These are phyloP conservation scores for Avena atlantica DNA, from an alignment of 176 grass and related monocot genomes.

Conservation along the genomic window DNA sequence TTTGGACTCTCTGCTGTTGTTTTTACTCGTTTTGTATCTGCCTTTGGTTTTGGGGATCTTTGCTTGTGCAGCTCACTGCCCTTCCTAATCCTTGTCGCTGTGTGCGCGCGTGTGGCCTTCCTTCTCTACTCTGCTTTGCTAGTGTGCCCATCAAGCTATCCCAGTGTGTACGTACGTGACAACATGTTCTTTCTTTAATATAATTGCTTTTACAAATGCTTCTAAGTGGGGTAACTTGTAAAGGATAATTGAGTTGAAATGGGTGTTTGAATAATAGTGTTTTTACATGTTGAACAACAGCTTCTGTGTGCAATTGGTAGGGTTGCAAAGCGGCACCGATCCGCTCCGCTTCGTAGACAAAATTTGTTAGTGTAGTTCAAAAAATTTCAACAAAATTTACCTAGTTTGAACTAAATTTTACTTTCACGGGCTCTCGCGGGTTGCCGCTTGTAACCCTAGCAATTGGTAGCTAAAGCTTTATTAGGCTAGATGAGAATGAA, in stretches of 20 bases:
- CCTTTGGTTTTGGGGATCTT: conserved; percentile 49
- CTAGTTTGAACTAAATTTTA: no score
- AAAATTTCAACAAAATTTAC: no score
- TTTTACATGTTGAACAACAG: neutral
- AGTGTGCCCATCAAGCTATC: conserved; percentile 34
- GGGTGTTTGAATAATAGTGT: conserved; percentile 1
- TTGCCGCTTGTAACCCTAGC: no score
- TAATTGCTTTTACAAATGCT: neutral
- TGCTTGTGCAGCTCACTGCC: conserved; percentile 38
- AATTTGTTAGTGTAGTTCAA: no score
- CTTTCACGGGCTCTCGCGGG: no score
- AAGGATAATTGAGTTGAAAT: conserved; percentile 1
- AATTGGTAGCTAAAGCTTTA: neutral
- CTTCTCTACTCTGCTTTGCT: neutral
- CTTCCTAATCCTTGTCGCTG: neutral
- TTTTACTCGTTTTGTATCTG: conserved; percentile 36
- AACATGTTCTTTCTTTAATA: neutral
- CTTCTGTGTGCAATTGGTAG: neutral
- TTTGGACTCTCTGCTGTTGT: conserved; percentile 8
- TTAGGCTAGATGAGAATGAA: neutral
- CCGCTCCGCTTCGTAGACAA: no score
- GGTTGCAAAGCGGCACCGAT: no score
- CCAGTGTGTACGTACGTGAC: neutral
- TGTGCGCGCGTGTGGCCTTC: neutral
- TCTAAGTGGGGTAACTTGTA: neutral